Conservation (phyloP, 2,329 filamentous ascomycete genomes). For the Amesomyces nigricolor region DNA sequence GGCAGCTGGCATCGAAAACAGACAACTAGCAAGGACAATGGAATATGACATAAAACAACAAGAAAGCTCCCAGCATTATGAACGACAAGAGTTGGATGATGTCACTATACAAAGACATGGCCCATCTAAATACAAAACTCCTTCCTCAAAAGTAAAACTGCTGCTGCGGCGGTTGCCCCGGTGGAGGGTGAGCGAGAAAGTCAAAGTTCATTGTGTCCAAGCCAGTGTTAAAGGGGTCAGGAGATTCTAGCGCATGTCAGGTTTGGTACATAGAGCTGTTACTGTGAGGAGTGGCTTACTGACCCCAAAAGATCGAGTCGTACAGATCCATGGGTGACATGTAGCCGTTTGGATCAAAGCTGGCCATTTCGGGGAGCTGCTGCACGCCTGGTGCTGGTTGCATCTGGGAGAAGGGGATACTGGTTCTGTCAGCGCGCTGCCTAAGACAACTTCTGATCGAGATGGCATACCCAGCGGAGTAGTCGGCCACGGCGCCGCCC, state of each 20-base stretch:
- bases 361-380: slow-evolving; percentile 40
- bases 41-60: too few relatives aligned
- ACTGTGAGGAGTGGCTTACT: slow-evolving; percentile 25
- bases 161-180: slow-evolving; percentile 50
- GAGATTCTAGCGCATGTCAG: slow-evolving; percentile 42
- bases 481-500: slow-evolving; percentile 48
- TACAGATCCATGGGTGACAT: slow-evolving; percentile 65
- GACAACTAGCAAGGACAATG: too few relatives aligned
- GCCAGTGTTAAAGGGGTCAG: slow-evolving; percentile 53
- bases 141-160: slow-evolving; percentile 48
- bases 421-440: slow-evolving; percentile 9
- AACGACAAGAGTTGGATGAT: too few relatives aligned
- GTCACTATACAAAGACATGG: too few relatives aligned
- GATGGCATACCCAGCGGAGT: slow-evolving; percentile 32
- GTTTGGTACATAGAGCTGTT: slow-evolving; percentile 10
- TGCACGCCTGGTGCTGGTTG: slow-evolving; percentile 7
- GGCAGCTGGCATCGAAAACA: too few relatives aligned
- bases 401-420: slow-evolving; percentile 17
- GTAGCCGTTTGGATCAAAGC: slow-evolving; percentile 51
- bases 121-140: background rate
- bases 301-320: slow-evolving; percentile 64
- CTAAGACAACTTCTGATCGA: slow-evolving; percentile 5
- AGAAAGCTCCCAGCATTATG: too few relatives aligned
- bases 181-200: slow-evolving; percentile 54
- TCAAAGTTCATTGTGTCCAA: slow-evolving; percentile 56